Evolutionary conservation across 2,329 filamentous ascomycete species (phyloP).

Genomic region (Seiridium cupressi): DNA sequence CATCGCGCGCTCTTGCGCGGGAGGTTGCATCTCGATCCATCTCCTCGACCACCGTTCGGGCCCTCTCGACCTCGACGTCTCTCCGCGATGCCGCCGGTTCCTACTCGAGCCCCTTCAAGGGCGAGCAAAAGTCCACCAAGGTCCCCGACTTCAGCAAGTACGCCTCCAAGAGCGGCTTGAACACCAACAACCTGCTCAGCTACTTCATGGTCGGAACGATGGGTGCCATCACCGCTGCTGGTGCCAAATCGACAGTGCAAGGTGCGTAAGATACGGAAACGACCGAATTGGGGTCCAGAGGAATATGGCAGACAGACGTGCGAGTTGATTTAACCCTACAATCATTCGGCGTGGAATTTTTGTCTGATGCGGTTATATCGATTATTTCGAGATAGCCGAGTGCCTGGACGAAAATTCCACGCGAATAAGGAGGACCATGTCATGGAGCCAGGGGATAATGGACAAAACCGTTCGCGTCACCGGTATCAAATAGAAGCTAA

Average conservation of each 20-base stretch:
- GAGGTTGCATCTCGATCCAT: constrained; percentile 40
- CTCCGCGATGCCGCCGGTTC: constrained; percentile 41
- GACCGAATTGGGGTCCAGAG: background rate
- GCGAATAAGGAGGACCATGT: too few relatives aligned
- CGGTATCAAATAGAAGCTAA: background rate
- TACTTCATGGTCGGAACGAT: constrained; percentile 99
- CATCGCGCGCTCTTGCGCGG: constrained; percentile 69
- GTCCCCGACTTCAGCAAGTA: constrained; percentile 92
- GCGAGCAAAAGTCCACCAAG: constrained; percentile 57
- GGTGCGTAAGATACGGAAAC: constrained; percentile 58
- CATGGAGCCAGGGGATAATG: too few relatives aligned
- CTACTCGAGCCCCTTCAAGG: constrained; percentile 64
- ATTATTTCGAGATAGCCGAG: too few relatives aligned
- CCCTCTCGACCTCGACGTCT: constrained; percentile 54
- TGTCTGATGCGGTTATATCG: too few relatives aligned
- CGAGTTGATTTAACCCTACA: background rate
- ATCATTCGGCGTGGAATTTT: too few relatives aligned
- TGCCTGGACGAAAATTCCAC: too few relatives aligned
- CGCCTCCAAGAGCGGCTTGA: constrained; percentile 65
- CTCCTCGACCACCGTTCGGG: constrained; percentile 43
- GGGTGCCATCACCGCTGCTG: constrained; percentile 86
- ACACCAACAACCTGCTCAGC: constrained; percentile 80
- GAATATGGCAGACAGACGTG: background rate
- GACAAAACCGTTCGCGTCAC: too few relatives aligned
- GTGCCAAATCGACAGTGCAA: constrained; percentile 97